These are phyloP conservation scores for Pleurotus citrinopileatus DNA, from an alignment of 768 basidiomycete species.

Conservation along the genomic window DNA sequence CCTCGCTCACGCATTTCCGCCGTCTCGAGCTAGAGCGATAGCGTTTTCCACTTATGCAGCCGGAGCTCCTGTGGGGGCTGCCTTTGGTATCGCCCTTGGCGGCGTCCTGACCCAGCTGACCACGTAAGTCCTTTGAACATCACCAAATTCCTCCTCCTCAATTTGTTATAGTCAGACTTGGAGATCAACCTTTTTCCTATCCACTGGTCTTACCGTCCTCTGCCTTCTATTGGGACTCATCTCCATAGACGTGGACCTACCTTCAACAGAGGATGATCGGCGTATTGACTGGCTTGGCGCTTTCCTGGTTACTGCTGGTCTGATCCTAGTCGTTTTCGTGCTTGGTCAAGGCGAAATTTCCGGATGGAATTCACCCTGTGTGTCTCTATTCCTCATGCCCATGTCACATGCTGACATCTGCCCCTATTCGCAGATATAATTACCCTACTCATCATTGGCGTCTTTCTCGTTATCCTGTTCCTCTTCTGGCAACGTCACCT, in stretches of 20 bases:
- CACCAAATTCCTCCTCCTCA: neutral
- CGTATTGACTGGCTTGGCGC: constrained; percentile 79
- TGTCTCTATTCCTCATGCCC: constrained; percentile 10
- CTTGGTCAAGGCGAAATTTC: constrained; percentile 63
- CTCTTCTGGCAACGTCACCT: constrained; percentile 61
- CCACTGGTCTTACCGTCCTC: constrained; percentile 42
- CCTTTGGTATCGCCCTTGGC: constrained; percentile 55
- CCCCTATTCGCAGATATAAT: constrained; percentile 54
- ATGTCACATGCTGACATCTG: constrained; percentile 3
- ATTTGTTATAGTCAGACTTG: constrained; percentile 34
- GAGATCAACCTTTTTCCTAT: constrained; percentile 45
- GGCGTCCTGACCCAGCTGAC: constrained; percentile 47
- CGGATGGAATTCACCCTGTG: constrained; percentile 50
- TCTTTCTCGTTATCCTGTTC: constrained; percentile 52
- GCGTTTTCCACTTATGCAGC: constrained; percentile 71
- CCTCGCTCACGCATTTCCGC: constrained; percentile 61
- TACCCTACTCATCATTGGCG: constrained; percentile 55
- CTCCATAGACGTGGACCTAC: constrained; percentile 46
- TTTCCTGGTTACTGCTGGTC: constrained; percentile 53
- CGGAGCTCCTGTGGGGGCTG: constrained; percentile 66
- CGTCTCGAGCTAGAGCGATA: constrained; percentile 45
- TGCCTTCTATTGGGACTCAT: constrained; percentile 39
- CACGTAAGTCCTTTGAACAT: constrained; percentile 8
- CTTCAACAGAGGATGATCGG: constrained; percentile 23
- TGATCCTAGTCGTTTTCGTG: constrained; percentile 68